These are phyloP conservation scores for Parmelia sp. DNA, from an alignment of 495 filamentous ascomycete species.

Conservation along the genomic window DNA sequence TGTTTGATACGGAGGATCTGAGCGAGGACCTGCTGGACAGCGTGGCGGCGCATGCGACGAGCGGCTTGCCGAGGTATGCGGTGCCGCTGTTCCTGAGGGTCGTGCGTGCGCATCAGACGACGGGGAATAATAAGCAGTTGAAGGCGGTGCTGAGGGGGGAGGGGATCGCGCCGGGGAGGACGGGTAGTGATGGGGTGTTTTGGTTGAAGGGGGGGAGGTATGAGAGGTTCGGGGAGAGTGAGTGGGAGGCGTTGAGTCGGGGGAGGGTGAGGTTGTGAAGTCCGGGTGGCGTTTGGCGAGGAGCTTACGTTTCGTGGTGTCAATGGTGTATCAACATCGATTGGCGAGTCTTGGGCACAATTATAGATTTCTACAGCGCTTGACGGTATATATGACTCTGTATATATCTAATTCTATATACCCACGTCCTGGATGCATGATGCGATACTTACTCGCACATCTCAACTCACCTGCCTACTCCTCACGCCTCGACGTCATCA, in stretches of 20 bases:
- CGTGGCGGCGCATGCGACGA: slow-evolving; percentile 53
- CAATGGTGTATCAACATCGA: slow-evolving; percentile 3
- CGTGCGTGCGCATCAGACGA: slow-evolving; percentile 54
- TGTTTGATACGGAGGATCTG: slow-evolving; percentile 42
- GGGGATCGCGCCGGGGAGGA: slow-evolving; percentile 62
- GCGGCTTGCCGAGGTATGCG: slow-evolving; percentile 62
- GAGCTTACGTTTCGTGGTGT: not conserved
- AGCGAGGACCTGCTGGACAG: slow-evolving; percentile 42
- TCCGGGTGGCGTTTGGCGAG: not conserved
- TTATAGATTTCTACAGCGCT: not conserved
- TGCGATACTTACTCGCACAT: not conserved
- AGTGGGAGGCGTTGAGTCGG: slow-evolving; percentile 61
- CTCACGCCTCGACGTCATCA: not conserved
- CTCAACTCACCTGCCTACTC: not conserved
- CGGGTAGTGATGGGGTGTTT: slow-evolving; percentile 56
- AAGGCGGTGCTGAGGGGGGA: slow-evolving; percentile 62
- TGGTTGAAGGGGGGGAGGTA: slow-evolving; percentile 63
- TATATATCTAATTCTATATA: not conserved
- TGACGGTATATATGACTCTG: not conserved
- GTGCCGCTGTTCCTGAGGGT: slow-evolving; percentile 73
- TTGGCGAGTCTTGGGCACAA: not conserved
- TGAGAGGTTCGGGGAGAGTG: slow-evolving; percentile 54
- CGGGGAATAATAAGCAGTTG: slow-evolving; percentile 85
- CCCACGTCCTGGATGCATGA: not conserved
- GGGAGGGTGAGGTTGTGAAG: slow-evolving; percentile 64